These are phyloP conservation scores for Cornus suecica DNA, from an alignment of 148 eudicot genomes.

Conservation along the genomic window DNA sequence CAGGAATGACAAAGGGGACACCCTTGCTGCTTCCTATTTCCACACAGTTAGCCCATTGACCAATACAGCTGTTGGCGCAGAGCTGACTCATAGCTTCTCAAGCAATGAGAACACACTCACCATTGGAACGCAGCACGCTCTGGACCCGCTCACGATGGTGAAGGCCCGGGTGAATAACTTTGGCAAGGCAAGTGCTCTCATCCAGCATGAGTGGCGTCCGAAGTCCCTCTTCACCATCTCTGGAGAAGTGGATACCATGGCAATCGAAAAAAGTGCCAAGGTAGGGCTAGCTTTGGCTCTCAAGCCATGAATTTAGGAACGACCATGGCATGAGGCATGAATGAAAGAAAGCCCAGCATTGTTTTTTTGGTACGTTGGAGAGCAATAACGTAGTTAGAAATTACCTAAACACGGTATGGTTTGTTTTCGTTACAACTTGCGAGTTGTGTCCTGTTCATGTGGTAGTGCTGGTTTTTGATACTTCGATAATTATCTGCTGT, in stretches of 20 bases:
- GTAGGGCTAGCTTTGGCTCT: constrained; percentile 65
- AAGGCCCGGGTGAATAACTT: constrained; percentile 66
- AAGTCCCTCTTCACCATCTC: constrained; percentile 64
- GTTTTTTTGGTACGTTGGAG: constrained; percentile 19
- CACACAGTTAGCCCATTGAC: constrained; percentile 67
- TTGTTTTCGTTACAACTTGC: not conserved
- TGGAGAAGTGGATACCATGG: constrained; percentile 79
- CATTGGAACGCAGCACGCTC: constrained; percentile 62
- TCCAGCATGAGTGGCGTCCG: constrained; percentile 81
- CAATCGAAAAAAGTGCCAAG: constrained; percentile 80
- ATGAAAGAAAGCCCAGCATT: not conserved
- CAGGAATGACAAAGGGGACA: constrained; percentile 74
- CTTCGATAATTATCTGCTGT: constrained; percentile 31
- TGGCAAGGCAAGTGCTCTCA: constrained; percentile 68
- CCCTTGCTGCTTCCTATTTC: constrained; percentile 61
- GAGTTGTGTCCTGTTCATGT: not conserved
- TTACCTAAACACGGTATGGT: not conserved
- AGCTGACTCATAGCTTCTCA: constrained; percentile 67
- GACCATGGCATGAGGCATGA: not conserved
- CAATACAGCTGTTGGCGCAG: constrained; percentile 77
- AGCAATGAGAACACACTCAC: constrained; percentile 71
- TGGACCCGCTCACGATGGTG: constrained; percentile 60
- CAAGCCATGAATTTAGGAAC: constrained; percentile 48
- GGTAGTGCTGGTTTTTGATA: constrained; percentile 10
- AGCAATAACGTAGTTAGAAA: constrained; percentile 20